Evolutionary conservation across 2,329 filamentous ascomycete species (phyloP).

Genomic region (Diplodia intermedia): DNA sequence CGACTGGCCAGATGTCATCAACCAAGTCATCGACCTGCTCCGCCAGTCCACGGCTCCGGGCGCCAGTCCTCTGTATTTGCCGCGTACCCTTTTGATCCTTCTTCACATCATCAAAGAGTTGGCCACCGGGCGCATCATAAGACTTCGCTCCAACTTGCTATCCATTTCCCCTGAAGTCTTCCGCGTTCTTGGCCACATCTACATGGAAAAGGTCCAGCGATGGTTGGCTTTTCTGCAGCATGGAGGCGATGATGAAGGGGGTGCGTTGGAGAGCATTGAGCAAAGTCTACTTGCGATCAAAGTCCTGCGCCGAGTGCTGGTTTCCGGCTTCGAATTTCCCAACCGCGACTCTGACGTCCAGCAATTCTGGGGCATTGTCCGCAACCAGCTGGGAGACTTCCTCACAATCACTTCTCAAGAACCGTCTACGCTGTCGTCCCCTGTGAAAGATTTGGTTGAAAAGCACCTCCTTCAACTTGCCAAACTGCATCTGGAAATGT

Average conservation of each 20-base stretch:
- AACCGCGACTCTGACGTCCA: constrained; percentile 78
- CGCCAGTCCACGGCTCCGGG: constrained; percentile 61
- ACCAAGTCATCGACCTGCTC: constrained; percentile 60
- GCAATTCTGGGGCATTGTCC: constrained; percentile 80
- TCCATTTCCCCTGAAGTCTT: constrained; percentile 82
- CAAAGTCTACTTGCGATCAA: constrained; percentile 83
- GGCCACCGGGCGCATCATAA: constrained; percentile 76
- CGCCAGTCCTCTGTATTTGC: constrained; percentile 69
- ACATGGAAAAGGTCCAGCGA: constrained; percentile 71
- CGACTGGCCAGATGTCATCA: constrained; percentile 69
- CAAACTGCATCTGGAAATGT: constrained; percentile 90
- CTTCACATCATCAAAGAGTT: constrained; percentile 91
- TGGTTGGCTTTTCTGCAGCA: constrained; percentile 71
- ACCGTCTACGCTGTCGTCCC: constrained; percentile 56
- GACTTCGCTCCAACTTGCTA: constrained; percentile 78
- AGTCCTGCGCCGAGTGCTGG: constrained; percentile 76
- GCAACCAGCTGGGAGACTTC: constrained; percentile 79
- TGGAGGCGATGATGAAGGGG: constrained; percentile 64
- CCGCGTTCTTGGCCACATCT: constrained; percentile 79
- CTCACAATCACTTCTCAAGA: constrained; percentile 68
- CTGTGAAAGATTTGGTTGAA: constrained; percentile 70
- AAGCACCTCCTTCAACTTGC: constrained; percentile 90
- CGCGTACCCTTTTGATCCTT: constrained; percentile 76
- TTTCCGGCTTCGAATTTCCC: constrained; percentile 83
- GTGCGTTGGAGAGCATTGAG: constrained; percentile 69